phyloP scores from a whole-genome alignment of 495 filamentous ascomycete species.

The Penicillium lagena region DNA sequence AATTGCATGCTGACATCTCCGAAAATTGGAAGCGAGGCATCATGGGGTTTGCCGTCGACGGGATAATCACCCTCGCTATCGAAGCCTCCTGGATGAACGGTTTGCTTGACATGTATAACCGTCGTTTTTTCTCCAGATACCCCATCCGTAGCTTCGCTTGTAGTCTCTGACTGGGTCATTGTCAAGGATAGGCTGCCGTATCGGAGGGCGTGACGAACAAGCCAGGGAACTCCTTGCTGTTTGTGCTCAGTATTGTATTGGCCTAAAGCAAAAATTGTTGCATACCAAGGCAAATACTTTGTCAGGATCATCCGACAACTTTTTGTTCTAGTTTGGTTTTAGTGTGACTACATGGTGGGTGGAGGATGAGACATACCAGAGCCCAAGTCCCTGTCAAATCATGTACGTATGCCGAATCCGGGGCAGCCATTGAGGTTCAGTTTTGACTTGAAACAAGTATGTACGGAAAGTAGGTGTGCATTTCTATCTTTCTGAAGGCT shows the following conservation, averaged over 20 bases:
- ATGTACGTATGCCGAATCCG: neutral
- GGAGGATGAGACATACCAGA: conserved; percentile 2
- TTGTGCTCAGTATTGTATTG: neutral
- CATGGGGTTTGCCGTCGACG: conserved; percentile 5
- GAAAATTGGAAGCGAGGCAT: conserved; percentile 12
- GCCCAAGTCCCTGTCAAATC: conserved; percentile 12
- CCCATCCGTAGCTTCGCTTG: neutral
- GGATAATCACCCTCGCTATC: conserved; percentile 7
- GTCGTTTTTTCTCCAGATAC: neutral
- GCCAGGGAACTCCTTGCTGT: conserved; percentile 17
- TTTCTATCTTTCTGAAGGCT: too few species aligned
- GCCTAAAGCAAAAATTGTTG: neutral
- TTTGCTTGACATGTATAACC: conserved; percentile 11
- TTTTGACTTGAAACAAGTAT: neutral
- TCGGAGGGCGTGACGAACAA: conserved; percentile 8
- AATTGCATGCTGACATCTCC: conserved; percentile 10
- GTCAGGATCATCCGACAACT: conserved; percentile 15
- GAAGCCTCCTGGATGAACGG: conserved; percentile 9
- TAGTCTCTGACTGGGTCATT: conserved; percentile 5
- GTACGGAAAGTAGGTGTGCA: too few species aligned
- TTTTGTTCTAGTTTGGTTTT: conserved; percentile 5
- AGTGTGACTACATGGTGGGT: too few species aligned
- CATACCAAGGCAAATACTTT: conserved; percentile 11
- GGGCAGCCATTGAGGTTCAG: conserved; percentile 3
- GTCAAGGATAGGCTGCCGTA: conserved; percentile 10